Conservation (phyloP, 2,329 filamentous ascomycete genomes). For the Botryotinia convoluta region DNA sequence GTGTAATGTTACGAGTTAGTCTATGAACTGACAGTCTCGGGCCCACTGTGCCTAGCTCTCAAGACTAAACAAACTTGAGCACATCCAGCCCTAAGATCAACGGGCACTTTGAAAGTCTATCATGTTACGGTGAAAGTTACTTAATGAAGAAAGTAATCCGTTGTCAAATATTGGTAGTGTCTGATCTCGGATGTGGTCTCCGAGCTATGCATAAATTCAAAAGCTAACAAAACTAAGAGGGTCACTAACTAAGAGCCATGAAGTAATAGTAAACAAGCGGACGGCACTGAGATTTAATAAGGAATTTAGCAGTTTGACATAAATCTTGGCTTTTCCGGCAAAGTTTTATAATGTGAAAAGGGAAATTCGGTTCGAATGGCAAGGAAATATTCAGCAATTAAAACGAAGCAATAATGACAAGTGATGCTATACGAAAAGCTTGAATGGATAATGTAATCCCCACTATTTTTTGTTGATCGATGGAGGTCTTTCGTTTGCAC, state of each 20-base stretch:
- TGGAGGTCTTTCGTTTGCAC: not conserved
- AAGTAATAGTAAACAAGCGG: not conserved
- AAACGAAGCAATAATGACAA: not conserved
- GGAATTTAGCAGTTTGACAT: not conserved
- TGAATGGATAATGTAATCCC: not conserved
- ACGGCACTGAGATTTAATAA: not conserved
- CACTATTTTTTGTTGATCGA: not conserved
- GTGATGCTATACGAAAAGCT: not conserved
- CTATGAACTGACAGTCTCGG: not conserved
- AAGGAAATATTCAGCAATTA: not conserved
- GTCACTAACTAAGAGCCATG: not conserved
- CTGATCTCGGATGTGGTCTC: not conserved
- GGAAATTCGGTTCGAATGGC: not conserved
- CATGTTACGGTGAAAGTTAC: not conserved
- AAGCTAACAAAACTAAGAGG: not conserved
- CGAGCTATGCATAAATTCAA: not conserved
- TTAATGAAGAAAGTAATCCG: not conserved
- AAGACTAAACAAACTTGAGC: not conserved
- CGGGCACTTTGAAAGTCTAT: not conserved
- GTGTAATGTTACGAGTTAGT: not conserved
- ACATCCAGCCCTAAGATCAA: not conserved
- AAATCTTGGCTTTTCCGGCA: not conserved
- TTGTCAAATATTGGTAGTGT: conserved; percentile 9
- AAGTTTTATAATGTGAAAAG: not conserved
- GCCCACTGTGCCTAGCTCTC: not conserved